A percentile compares a stretch with the other conserved stretches of the same genome.
Conservation (phyloP, 2,329 filamentous ascomycete genomes). For the Sclerotinia nivalis region DNA sequence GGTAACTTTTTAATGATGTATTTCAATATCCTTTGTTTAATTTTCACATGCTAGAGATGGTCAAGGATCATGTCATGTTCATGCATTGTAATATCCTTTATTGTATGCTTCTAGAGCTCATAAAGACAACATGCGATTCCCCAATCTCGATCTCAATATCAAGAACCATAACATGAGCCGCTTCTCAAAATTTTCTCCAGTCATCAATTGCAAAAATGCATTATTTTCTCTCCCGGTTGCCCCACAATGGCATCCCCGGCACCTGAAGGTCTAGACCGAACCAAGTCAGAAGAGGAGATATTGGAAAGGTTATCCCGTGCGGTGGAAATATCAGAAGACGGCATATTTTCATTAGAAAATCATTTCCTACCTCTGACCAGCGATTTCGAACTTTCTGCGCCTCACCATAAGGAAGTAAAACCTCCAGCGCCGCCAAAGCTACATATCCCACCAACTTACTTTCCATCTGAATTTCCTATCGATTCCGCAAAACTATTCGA, state of each 20-base stretch:
- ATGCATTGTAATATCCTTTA: constrained; percentile 9
- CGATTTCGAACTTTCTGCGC: not conserved
- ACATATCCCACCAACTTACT: constrained; percentile 9
- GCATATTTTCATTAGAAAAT: not conserved
- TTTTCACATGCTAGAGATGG: not conserved
- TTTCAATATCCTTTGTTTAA: not conserved
- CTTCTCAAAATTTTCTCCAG: not conserved
- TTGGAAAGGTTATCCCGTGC: constrained; percentile 15
- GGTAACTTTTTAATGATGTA: not conserved
- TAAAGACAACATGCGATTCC: not conserved
- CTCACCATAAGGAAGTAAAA: not conserved
- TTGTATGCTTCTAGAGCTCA: constrained; percentile 4
- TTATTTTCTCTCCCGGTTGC: not conserved
- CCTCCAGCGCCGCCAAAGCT: not conserved
- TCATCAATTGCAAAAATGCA: not conserved
- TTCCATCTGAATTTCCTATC: not conserved
- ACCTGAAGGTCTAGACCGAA: not conserved
- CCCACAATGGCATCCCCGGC: constrained; percentile 15
- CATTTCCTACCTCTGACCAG: not conserved
- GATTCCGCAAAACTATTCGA: constrained; percentile 11
- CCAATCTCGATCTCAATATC: constrained; percentile 1
- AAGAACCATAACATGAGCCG: not conserved
- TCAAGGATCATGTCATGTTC: not conserved
- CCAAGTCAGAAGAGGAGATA: constrained; percentile 6
- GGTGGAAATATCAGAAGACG: constrained; percentile 5